Evolutionary conservation across 805 yeast genomes (phyloP).

Genomic region (Yarrowia hollandica): DNA sequence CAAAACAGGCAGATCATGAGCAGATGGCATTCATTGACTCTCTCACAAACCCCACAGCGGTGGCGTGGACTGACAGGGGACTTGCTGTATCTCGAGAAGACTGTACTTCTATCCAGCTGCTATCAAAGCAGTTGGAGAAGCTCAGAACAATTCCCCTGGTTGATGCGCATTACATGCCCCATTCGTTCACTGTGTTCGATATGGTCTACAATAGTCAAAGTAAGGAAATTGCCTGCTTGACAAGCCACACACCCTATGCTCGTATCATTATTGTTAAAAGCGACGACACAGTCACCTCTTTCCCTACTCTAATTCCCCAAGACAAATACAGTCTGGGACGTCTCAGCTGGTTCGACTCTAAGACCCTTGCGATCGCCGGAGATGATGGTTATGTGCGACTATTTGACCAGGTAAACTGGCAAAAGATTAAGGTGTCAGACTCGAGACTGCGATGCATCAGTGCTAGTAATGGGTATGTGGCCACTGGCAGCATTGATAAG

Average conservation of each 20-base stretch:
- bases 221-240: conserved; percentile 7
- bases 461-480: not conserved
- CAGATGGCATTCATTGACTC: conserved; percentile 8
- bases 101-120: conserved; percentile 9
- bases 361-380: conserved; percentile 10
- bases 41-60: conserved; percentile 7
- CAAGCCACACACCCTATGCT: conserved; percentile 14
- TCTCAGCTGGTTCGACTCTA: not conserved
- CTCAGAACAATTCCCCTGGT: conserved; percentile 13
- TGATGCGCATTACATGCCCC: conserved; percentile 14
- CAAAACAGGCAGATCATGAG: not conserved
- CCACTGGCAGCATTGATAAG: conserved; percentile 5
- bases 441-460: conserved; percentile 5
- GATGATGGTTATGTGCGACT: conserved; percentile 15
- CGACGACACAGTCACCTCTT: not conserved
- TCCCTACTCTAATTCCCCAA: conserved; percentile 17
- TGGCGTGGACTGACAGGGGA: conserved; percentile 8
- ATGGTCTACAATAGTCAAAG: not conserved
- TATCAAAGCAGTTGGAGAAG: not conserved
- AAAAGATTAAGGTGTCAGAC: not conserved
- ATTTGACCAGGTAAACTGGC: not conserved
- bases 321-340: conserved; percentile 24
- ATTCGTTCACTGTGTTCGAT: conserved; percentile 22
- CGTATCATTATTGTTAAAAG: not conserved
- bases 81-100: conserved; percentile 17